Percentiles rank a stretch among this genome's conserved stretches.
These are phyloP conservation scores for Russula compacta DNA, from an alignment of 768 basidiomycete genomes.

Conservation along the genomic window DNA sequence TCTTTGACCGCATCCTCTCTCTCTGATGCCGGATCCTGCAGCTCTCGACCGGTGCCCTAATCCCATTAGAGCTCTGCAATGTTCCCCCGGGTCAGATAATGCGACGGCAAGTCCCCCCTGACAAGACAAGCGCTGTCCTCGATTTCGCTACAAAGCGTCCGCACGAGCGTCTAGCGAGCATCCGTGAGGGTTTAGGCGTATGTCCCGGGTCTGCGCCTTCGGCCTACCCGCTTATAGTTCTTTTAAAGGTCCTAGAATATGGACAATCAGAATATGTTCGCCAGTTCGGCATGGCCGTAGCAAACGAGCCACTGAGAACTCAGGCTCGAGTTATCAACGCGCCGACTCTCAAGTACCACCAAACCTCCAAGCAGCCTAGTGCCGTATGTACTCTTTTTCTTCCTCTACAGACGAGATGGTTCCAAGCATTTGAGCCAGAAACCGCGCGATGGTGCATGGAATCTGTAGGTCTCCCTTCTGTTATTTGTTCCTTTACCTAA, in stretches of 20 bases:
- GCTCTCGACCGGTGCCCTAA: constrained; percentile 52
- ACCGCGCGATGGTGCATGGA: constrained; percentile 67
- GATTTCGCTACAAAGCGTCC: constrained; percentile 63
- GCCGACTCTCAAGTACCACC: constrained; percentile 60
- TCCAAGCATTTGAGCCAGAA: constrained; percentile 28
- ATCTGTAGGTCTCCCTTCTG: constrained; percentile 41
- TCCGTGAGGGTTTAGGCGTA: constrained; percentile 46
- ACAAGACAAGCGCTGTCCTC: constrained; percentile 54
- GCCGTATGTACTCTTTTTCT: constrained; percentile 38
- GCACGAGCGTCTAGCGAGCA: constrained; percentile 44
- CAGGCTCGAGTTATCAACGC: constrained; percentile 55
- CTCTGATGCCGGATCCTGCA: constrained; percentile 23
- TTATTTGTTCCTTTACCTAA: not conserved
- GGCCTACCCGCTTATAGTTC: not conserved
- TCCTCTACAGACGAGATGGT: not conserved
- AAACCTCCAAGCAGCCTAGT: constrained; percentile 42
- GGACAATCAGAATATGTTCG: constrained; percentile 44
- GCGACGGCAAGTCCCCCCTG: constrained; percentile 59
- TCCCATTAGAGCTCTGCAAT: constrained; percentile 59
- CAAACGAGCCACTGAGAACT: constrained; percentile 43
- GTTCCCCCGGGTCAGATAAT: constrained; percentile 62
- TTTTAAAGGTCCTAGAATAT: constrained; percentile 39
- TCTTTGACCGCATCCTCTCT: not conserved
- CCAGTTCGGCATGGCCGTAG: constrained; percentile 63
- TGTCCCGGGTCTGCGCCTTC: not conserved